These are phyloP conservation scores for Claviceps monticola DNA, from an alignment of 2,329 filamentous ascomycete species.

Conservation along the genomic window DNA sequence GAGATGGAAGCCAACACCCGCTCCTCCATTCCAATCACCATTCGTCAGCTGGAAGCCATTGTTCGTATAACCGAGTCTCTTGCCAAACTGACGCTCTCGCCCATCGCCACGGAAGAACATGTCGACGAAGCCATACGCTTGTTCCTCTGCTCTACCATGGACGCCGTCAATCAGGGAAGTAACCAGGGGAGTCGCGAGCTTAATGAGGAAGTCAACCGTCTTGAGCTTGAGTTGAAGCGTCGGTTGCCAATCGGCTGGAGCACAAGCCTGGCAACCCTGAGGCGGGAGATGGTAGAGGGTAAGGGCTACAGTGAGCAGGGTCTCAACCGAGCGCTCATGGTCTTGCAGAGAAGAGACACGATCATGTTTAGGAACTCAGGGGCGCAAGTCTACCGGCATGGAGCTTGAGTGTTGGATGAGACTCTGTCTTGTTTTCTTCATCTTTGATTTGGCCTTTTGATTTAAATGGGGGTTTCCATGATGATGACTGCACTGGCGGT, in stretches of 20 bases:
- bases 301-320: conserved; percentile 82
- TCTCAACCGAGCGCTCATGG: conserved; percentile 69
- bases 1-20: conserved; percentile 83
- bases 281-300: conserved; percentile 81
- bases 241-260: conserved; percentile 91
- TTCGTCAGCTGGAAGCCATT: conserved; percentile 92
- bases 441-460: not conserved
- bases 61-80: conserved; percentile 94
- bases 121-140: conserved; percentile 95
- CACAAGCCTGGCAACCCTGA: conserved; percentile 73
- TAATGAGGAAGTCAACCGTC: conserved; percentile 74
- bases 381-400: conserved; percentile 59
- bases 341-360: conserved; percentile 77
- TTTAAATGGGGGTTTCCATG: not conserved
- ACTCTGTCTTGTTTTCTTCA: not conserved
- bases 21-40: conserved; percentile 91
- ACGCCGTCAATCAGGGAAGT: conserved; percentile 83
- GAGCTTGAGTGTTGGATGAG: conserved; percentile 31
- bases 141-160: conserved; percentile 95
- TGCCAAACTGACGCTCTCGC: conserved; percentile 76
- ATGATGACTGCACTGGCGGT: not conserved
- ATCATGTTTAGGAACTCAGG: conserved; percentile 70
- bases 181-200: conserved; percentile 75
- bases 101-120: conserved; percentile 77
- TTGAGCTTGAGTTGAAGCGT: conserved; percentile 79